Base-by-base conservation (phyloP, 163 green algal species). In the Picocystis sp. region DNA sequence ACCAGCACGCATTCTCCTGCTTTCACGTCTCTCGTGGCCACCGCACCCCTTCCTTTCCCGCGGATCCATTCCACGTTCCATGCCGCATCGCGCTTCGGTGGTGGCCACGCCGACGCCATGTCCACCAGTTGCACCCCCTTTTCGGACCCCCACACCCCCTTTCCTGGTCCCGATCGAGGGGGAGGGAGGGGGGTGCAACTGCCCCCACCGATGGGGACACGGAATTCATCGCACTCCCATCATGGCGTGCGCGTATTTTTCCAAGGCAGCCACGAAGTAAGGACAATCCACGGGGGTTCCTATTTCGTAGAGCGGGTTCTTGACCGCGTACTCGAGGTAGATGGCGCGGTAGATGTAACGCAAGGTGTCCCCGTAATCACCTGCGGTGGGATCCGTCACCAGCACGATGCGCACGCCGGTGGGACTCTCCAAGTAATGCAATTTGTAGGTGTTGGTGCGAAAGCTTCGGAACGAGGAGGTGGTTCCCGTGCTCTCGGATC, bases 401-500 rank as follows among this genome's bases (percentile, higher is more conserved):
- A 93, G 63, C 13, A 93, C 72, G 57, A 92, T 71, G 77, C 87
- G 74, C 42, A 93, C 65, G 42, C 84, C 84, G 22, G 79, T 88
- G 9, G 83, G 84, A n/a, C 80, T 79, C 54, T 94, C 84, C 38
- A 93, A 44, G 55, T 86, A 94, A 56, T 92, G 88, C 24, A 94
- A 69, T 53, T 94, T 93, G 66, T 93, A 94, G 24, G 68, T 79
- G 66, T 81, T 81, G 33, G 84, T 92, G 0, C 53, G 69, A 56
- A 93, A 94, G 33, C 63, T 77, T 45, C 77, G 63, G 63, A 92
- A 95, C 3, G 58, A 66, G 57, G 78, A 88, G 17, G 72, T 72
- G 17, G 86, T 60, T 2, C 79, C 80, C 34, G 88, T 82, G 21
- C 70, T 73, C 60, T 49, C 47, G 78, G 81, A 23, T 29, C 52